A percentile compares a stretch with the other conserved stretches of the same genome.
These are phyloP conservation scores for Sporothrix dimorphospora DNA, from an alignment of 2,329 filamentous ascomycete genomes.

Conservation along the genomic window DNA sequence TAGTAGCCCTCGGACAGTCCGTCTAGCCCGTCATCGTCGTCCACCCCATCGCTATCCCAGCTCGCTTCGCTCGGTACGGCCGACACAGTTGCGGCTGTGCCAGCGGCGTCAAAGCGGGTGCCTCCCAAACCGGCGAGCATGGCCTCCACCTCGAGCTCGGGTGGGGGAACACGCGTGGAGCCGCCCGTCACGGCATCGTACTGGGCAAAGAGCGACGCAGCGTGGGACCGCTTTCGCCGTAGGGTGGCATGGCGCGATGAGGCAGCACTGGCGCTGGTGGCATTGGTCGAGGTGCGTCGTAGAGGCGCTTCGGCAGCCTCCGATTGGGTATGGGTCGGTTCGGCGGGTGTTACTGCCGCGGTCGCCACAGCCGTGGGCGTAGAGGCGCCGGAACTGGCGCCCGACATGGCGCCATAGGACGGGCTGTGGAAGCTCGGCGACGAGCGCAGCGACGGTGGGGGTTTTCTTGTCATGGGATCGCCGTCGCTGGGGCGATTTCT, in stretches of 20 bases:
- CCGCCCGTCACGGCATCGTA: slow-evolving; percentile 36
- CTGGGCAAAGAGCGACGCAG: slow-evolving; percentile 31
- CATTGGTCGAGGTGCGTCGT: slow-evolving; percentile 5
- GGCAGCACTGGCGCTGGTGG: neutral
- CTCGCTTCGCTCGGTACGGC: slow-evolving; percentile 50
- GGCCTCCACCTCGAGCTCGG: slow-evolving; percentile 55
- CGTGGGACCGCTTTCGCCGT: slow-evolving; percentile 31
- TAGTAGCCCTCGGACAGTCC: slow-evolving; percentile 14
- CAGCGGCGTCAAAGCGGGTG: slow-evolving; percentile 42
- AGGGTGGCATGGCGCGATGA: slow-evolving; percentile 28
- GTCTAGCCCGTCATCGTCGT: slow-evolving; percentile 18
- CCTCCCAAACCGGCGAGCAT: slow-evolving; percentile 57
- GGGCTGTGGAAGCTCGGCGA: slow-evolving; percentile 40
- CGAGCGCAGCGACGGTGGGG: slow-evolving; percentile 39
- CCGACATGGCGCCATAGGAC: slow-evolving; percentile 41
- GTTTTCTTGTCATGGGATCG: slow-evolving; percentile 37
- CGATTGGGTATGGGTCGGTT: neutral
- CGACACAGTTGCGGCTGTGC: slow-evolving; percentile 54
- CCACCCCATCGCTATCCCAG: slow-evolving; percentile 39
- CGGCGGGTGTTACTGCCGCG: neutral
- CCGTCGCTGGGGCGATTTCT: slow-evolving; percentile 29
- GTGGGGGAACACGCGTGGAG: slow-evolving; percentile 41
- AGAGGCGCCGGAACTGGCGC: neutral
- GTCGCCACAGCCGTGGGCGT: neutral
- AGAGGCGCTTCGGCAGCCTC: neutral